Conservation (phyloP, 2,329 filamentous ascomycete genomes). For the Monosporascus sp. region DNA sequence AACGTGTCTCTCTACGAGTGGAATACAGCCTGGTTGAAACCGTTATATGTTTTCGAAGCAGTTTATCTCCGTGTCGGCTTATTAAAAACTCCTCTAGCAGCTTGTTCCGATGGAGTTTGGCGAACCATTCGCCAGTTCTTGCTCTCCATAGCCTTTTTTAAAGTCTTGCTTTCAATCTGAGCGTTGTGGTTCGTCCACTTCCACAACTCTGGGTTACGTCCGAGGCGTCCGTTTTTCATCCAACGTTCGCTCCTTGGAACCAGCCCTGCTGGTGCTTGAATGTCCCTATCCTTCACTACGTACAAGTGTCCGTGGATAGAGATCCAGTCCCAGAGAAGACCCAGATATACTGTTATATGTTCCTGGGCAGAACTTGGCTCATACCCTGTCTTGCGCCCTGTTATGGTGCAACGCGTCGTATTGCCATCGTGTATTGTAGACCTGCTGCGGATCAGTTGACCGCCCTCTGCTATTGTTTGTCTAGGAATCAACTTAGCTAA, state of each 20-base stretch:
- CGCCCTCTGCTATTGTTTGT: too few species aligned
- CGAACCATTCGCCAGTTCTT: not conserved
- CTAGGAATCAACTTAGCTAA: not conserved
- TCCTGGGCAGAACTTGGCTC: not conserved
- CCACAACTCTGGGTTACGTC: not conserved
- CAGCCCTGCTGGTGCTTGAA: not conserved
- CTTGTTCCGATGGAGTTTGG: not conserved
- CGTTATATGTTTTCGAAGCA: not conserved
- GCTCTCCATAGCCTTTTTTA: not conserved
- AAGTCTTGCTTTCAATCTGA: not conserved
- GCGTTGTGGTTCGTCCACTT: not conserved
- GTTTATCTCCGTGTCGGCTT: not conserved
- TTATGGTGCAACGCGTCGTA: not conserved
- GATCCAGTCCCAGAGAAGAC: not conserved
- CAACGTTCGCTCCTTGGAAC: not conserved
- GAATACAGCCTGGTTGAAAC: not conserved
- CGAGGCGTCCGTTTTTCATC: not conserved
- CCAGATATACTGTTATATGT: not conserved
- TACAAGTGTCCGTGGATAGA: not conserved
- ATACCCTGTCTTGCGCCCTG: not conserved
- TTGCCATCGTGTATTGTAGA: not conserved
- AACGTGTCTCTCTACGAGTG: too few species aligned
- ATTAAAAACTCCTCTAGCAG: not conserved
- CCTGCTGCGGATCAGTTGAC: not conserved
- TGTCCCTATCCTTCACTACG: not conserved